Percentiles rank a stretch among this genome's conserved stretches.
These are phyloP conservation scores for Neurospora sp. DNA, from an alignment of 495 filamentous ascomycete species.

Conservation along the genomic window DNA sequence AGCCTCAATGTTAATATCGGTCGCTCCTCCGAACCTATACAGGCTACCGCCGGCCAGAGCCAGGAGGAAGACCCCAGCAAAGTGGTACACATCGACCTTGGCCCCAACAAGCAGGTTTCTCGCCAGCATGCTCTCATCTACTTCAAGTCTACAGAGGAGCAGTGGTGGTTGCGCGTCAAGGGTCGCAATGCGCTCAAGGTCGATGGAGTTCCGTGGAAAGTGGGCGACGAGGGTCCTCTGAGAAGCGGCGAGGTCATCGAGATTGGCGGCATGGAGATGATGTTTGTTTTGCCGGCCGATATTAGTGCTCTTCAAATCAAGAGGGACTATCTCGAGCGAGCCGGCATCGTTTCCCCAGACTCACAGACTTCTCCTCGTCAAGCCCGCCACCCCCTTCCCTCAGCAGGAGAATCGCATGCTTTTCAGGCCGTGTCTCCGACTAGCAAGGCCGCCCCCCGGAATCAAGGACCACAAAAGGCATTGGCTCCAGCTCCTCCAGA, in stretches of 20 bases:
- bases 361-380: conserved; percentile 7
- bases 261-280: conserved; percentile 89
- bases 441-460: conserved; percentile 16
- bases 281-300: conserved; percentile 78
- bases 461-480: conserved; percentile 34
- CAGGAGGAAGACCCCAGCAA: conserved; percentile 23
- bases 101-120: conserved; percentile 86
- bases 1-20: conserved; percentile 75
- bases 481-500: conserved; percentile 62
- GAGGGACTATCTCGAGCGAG: conserved; percentile 41
- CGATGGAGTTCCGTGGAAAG: conserved; percentile 58
- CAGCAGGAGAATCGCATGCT: conserved; percentile 24
- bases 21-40: conserved; percentile 52
- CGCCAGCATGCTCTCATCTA: conserved; percentile 77
- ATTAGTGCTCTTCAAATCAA: conserved; percentile 49
- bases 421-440: conserved; percentile 15
- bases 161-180: conserved; percentile 76
- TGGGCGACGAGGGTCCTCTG: conserved; percentile 53
- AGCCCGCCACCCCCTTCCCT: conserved; percentile 41
- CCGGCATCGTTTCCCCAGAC: conserved; percentile 30
- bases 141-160: conserved; percentile 57
- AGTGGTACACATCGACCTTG: conserved; percentile 79
- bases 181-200: conserved; percentile 85
- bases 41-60: conserved; percentile 13
- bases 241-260: conserved; percentile 82